Evolutionary conservation across 179 eudicot species (phyloP).

Genomic region (Beta corolliflora): DNA sequence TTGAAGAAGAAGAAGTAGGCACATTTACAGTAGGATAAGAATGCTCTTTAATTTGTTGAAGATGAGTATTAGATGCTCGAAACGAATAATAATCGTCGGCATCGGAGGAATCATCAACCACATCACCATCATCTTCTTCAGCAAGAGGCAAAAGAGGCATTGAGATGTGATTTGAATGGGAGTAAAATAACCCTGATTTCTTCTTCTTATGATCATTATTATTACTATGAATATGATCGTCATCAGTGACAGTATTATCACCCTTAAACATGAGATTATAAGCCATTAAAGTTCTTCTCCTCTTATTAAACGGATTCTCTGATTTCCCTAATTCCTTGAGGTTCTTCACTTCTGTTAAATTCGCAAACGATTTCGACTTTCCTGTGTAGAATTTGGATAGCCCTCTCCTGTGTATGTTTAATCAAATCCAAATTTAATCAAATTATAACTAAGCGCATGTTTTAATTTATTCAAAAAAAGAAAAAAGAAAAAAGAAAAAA

Average conservation of each 20-base stretch:
- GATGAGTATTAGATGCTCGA: background rate
- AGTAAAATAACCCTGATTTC: background rate
- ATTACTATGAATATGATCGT: too few relatives aligned
- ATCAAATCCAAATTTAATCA: too few relatives aligned
- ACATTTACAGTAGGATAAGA: background rate
- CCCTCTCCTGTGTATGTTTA: background rate
- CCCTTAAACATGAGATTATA: background rate
- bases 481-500: background rate
- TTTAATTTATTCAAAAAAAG: too few relatives aligned
- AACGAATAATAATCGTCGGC: background rate
- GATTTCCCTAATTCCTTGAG: background rate
- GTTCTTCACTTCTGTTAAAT: background rate
- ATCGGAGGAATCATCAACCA: background rate
- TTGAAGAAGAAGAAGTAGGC: background rate
- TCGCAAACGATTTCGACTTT: conserved; percentile 1
- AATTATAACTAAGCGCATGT: too few relatives aligned
- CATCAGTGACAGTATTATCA: too few relatives aligned
- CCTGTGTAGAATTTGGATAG: background rate
- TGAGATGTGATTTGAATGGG: conserved; percentile 6
- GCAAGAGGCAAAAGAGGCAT: conserved; percentile 4
- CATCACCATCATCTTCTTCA: background rate
- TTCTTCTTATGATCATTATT: background rate
- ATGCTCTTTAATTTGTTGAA: background rate
- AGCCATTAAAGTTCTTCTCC: background rate
- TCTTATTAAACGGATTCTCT: background rate